A percentile compares a stretch with the other conserved stretches of the same genome.
Conservation (phyloP, 441 rosid genomes). For the Adansonia madagascariensis region DNA sequence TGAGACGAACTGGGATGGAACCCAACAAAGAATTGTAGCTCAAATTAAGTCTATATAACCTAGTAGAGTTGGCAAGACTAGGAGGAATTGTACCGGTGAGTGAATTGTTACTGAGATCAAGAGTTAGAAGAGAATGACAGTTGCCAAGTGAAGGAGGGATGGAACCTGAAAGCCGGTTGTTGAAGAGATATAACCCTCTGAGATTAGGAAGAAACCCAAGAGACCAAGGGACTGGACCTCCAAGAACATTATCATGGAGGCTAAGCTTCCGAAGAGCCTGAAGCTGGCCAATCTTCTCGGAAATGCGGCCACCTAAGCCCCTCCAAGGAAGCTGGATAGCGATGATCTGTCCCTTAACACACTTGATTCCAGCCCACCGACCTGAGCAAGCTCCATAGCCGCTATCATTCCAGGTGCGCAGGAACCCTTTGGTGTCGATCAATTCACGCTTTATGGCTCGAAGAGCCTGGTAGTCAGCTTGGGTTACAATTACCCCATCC, state of each 20-base stretch:
- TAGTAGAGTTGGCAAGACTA: conserved; percentile 54
- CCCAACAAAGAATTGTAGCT: conserved; percentile 62
- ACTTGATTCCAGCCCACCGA: conserved; percentile 70
- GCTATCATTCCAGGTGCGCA: conserved; percentile 61
- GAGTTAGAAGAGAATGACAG: conserved; percentile 55
- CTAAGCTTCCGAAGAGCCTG: conserved; percentile 56
- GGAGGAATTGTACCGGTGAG: conserved; percentile 55
- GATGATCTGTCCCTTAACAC: conserved; percentile 61
- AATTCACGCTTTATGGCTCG: conserved; percentile 59
- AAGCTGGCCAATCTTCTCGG: conserved; percentile 71
- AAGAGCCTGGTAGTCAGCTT: conserved; percentile 57
- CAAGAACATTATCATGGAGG: conserved; percentile 59
- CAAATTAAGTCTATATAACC: conserved; percentile 56
- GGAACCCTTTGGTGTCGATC: conserved; percentile 53
- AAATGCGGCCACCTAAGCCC: conserved; percentile 59
- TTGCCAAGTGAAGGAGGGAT: conserved; percentile 62
- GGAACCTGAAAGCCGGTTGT: conserved; percentile 65
- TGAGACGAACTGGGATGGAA: conserved; percentile 46
- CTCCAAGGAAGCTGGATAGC: conserved; percentile 74
- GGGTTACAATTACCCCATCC: conserved; percentile 67
- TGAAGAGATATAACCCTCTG: conserved; percentile 67
- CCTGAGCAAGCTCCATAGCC: conserved; percentile 59
- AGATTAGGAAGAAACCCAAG: conserved; percentile 61
- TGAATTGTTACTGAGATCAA: conserved; percentile 62
- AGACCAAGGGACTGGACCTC: conserved; percentile 61